Percentiles rank a stretch among this genome's conserved stretches.
Evolutionary conservation across 75 land plant genomes (phyloP).

Genomic region (Isoetes taiwanensis): DNA sequence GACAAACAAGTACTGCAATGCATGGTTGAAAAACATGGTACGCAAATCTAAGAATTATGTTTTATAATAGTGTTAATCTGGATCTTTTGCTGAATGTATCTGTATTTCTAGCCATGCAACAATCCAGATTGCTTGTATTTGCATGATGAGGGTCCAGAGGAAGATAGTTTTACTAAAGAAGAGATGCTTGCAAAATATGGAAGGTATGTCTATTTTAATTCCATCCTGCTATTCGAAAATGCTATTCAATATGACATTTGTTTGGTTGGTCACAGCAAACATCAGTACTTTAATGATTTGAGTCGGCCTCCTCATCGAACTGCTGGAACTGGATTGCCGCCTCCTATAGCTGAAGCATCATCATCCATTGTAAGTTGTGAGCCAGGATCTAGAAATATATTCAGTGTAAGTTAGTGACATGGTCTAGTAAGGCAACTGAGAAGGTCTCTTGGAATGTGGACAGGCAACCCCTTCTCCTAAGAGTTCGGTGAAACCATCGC

Average conservation of each 20-base stretch:
- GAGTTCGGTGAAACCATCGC: conserved; percentile 14
- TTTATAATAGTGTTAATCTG: background rate
- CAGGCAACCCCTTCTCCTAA: conserved; percentile 9
- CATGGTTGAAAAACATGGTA: conserved; percentile 82
- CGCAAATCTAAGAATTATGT: background rate
- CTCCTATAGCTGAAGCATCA: conserved; percentile 44
- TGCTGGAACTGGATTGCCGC: conserved; percentile 48
- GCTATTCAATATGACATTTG: background rate
- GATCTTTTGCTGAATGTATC: background rate
- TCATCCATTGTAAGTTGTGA: conserved; percentile 1
- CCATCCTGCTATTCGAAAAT: background rate
- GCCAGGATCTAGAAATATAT: background rate
- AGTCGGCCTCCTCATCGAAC: conserved; percentile 40
- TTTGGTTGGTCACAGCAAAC: conserved; percentile 25
- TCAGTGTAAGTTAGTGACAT: background rate
- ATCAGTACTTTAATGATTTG: conserved; percentile 46
- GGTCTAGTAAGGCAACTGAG: background rate
- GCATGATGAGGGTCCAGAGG: conserved; percentile 76
- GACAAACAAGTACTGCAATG: conserved; percentile 82
- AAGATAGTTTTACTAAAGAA: conserved; percentile 80
- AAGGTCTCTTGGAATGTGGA: background rate
- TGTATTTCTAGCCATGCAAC: conserved; percentile 50
- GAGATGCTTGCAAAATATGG: conserved; percentile 63
- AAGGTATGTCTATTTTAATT: conserved; percentile 25
- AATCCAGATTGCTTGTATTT: conserved; percentile 86